Evolutionary conservation across 2,329 filamentous ascomycete genomes (phyloP).

Genomic region (Neoscytalidium dimidiatum): DNA sequence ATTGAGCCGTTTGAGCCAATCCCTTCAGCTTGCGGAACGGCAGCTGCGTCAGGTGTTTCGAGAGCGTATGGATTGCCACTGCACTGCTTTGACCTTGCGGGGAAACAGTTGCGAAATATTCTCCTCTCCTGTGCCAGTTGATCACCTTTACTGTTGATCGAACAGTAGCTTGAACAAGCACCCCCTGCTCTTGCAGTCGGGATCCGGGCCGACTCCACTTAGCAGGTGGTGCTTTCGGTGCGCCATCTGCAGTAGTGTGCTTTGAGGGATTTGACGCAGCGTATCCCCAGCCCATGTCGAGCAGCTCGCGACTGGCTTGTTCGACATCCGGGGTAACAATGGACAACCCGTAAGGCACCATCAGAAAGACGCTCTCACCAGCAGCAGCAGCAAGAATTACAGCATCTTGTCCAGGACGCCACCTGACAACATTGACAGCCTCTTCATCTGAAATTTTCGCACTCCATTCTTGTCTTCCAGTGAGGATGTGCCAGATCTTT

Average conservation of each 20-base stretch:
- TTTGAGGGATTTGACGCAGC: slow-evolving; percentile 62
- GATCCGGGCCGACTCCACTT: slow-evolving; percentile 81
- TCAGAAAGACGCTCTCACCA: slow-evolving; percentile 83
- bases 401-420: slow-evolving; percentile 82
- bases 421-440: slow-evolving; percentile 81
- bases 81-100: slow-evolving; percentile 76
- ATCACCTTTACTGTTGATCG: slow-evolving; percentile 82
- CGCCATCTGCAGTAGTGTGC: slow-evolving; percentile 52
- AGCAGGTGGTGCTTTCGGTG: slow-evolving; percentile 73
- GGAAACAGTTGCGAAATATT: slow-evolving; percentile 91
- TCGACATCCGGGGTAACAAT: slow-evolving; percentile 73
- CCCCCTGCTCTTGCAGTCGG: slow-evolving; percentile 73
- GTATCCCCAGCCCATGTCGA: slow-evolving; percentile 92
- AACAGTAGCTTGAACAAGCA: slow-evolving; percentile 79
- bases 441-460: slow-evolving; percentile 75
- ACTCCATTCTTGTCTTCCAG: slow-evolving; percentile 85
- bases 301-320: slow-evolving; percentile 69
- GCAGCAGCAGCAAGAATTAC: slow-evolving; percentile 81
- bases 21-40: slow-evolving; percentile 80
- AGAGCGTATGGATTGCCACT: slow-evolving; percentile 91
- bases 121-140: slow-evolving; percentile 89
- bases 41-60: slow-evolving; percentile 91
- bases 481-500: slow-evolving; percentile 83
- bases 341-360: slow-evolving; percentile 63
- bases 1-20: slow-evolving; percentile 85